Percentiles rank a stretch among this genome's conserved stretches.
phyloP scores from a whole-genome alignment of 306 rosid species.

The Carpinus fangiana region DNA sequence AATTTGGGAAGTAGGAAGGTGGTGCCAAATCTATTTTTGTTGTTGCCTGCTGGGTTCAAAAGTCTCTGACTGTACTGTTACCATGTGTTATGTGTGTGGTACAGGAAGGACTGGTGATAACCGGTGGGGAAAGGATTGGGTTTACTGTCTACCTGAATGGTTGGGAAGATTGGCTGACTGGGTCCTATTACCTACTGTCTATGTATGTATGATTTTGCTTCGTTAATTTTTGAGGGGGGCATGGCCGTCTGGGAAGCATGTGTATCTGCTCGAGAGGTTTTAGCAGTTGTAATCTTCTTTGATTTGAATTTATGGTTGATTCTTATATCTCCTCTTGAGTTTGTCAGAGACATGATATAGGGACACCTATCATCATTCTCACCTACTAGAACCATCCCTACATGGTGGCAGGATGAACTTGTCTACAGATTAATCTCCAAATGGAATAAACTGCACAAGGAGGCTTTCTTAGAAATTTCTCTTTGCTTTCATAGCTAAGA shows the following conservation, averaged over 20 bases:
- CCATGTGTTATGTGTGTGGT: no score
- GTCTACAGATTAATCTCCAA: not conserved
- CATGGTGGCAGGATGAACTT: not conserved
- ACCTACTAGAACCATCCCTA: not conserved
- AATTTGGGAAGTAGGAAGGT: no score
- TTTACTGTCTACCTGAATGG: no score
- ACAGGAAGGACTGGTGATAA: no score
- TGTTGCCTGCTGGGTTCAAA: no score
- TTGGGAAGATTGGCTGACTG: no score
- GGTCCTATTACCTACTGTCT: no score
- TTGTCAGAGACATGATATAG: not conserved
- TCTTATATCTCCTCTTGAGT: not conserved
- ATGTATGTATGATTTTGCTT: no score
- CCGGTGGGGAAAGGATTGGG: no score
- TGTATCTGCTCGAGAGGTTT: not conserved
- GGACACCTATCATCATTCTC: not conserved
- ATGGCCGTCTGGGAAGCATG: not conserved
- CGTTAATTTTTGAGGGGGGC: no score
- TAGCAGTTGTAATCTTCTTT: not conserved
- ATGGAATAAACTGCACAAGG: not conserved
- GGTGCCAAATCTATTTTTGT: no score
- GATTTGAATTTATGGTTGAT: not conserved
- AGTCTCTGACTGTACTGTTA: no score
- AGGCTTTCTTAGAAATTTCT: not conserved
- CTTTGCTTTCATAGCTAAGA: not conserved